These are phyloP conservation scores for Penicillium psychrofluorescens DNA, from an alignment of 495 filamentous ascomycete species.

Conservation along the genomic window DNA sequence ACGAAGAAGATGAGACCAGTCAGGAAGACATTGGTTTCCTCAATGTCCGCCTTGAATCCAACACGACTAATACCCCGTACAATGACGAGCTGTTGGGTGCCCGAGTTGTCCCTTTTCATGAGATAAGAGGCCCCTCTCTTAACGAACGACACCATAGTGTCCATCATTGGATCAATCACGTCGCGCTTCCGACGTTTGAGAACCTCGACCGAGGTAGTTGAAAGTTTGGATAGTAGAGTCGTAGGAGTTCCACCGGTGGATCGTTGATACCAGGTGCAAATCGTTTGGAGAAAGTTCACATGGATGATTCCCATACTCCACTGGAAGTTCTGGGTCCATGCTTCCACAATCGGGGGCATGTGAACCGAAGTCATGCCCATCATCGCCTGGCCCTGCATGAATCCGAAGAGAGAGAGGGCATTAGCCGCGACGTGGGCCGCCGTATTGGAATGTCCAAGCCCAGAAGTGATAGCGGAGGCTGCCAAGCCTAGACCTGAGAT, in stretches of 20 bases:
- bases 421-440: constrained; percentile 94
- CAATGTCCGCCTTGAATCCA: constrained; percentile 77
- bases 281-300: constrained; percentile 76
- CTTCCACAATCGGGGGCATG: constrained; percentile 80
- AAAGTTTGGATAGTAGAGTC: constrained; percentile 66
- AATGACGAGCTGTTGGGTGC: constrained; percentile 49
- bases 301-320: constrained; percentile 98
- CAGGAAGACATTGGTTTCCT: constrained; percentile 89
- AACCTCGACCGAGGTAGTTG: constrained; percentile 74
- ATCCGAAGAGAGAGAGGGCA: constrained; percentile 85
- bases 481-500: constrained; percentile 79
- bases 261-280: constrained; percentile 94
- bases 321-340: constrained; percentile 98
- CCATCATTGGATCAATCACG: constrained; percentile 28
- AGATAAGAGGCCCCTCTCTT: constrained; percentile 43
- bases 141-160: constrained; percentile 15
- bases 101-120: constrained; percentile 39
- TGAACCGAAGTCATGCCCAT: constrained; percentile 79
- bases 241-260: constrained; percentile 85
- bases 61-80: constrained; percentile 87
- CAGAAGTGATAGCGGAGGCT: constrained; percentile 74
- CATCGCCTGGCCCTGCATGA: constrained; percentile 96
- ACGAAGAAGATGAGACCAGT: constrained; percentile 88
- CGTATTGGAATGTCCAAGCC: constrained; percentile 87
- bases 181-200: constrained; percentile 58